Conservation (phyloP, 768 basidiomycete species). For the Chalciporus piperatus region DNA sequence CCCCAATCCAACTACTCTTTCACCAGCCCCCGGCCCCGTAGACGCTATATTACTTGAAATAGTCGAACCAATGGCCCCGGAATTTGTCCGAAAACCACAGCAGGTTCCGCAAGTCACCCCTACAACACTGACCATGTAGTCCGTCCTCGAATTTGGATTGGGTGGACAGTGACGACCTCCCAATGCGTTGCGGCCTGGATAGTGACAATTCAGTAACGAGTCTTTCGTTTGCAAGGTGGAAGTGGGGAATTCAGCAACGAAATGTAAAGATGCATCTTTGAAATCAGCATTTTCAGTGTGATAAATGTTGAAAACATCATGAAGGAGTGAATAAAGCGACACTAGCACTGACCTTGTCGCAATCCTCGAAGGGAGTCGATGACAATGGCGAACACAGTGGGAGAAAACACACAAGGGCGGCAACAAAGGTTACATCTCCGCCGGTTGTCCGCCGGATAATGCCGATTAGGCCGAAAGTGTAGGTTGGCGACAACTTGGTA, state of each 20-base stretch:
- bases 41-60: no score
- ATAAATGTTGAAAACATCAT: conserved; percentile 29
- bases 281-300: conserved; percentile 90
- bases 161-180: conserved; percentile 70
- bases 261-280: conserved; percentile 36
- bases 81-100: no score
- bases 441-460: neutral
- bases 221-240: neutral
- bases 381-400: conserved; percentile 44
- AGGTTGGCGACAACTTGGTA: no score
- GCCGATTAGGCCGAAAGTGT: conserved; percentile 13
- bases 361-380: conserved; percentile 75
- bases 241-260: conserved; percentile 28
- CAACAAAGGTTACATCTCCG: conserved; percentile 32
- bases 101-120: no score
- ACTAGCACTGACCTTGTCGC: conserved; percentile 74
- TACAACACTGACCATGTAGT: no score
- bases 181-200: conserved; percentile 90
- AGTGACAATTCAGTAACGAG: conserved; percentile 3
- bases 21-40: no score
- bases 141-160: conserved; percentile 26
- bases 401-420: no score
- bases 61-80: no score
- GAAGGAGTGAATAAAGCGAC: conserved; percentile 1
- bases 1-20: no score